Percentiles rank a stretch among this genome's conserved stretches.
Evolutionary conservation across 169 alveolate genomes (phyloP).

Genomic region (Eimeria brunetti): DNA sequence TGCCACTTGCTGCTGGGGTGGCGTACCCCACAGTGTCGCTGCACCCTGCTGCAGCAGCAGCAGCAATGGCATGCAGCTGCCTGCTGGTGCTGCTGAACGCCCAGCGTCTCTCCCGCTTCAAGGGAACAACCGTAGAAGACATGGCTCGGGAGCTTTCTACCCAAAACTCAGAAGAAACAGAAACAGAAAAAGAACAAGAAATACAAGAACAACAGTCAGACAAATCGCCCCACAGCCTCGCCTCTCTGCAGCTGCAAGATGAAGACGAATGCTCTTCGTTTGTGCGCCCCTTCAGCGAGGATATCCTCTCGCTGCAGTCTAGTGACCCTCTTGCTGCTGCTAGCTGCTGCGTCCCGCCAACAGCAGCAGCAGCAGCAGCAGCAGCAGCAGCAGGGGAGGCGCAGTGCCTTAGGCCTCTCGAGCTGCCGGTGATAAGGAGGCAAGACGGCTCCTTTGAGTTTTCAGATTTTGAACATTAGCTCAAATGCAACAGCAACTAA

Average conservation of each 20-base stretch:
- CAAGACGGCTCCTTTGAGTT: not conserved
- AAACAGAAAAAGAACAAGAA: not conserved
- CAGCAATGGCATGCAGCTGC: slow-evolving; percentile 71
- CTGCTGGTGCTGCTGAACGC: slow-evolving; percentile 52
- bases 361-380: not conserved
- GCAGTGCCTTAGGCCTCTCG: not conserved
- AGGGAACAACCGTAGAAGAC: not conserved
- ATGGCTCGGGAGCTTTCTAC: slow-evolving; percentile 20
- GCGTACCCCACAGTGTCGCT: slow-evolving; percentile 76
- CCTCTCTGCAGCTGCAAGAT: slow-evolving; percentile 36
- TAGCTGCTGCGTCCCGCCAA: not conserved
- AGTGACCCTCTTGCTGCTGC: not conserved
- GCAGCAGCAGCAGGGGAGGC: too few relatives aligned
- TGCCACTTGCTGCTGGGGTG: slow-evolving; percentile 84
- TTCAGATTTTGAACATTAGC: not conserved
- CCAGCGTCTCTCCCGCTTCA: slow-evolving; percentile 38
- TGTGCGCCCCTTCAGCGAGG: not conserved
- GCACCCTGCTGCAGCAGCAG: slow-evolving; percentile 77
- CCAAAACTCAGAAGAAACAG: not conserved
- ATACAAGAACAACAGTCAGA: not conserved
- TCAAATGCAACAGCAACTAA: not conserved
- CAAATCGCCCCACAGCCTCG: not conserved
- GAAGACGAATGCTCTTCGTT: not conserved
- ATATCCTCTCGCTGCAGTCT: not conserved
- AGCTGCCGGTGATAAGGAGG: not conserved